Percentiles rank a stretch among this genome's conserved stretches.
Conservation (phyloP, 2,329 filamentous ascomycete genomes). For the Beauveria brongniartii region DNA sequence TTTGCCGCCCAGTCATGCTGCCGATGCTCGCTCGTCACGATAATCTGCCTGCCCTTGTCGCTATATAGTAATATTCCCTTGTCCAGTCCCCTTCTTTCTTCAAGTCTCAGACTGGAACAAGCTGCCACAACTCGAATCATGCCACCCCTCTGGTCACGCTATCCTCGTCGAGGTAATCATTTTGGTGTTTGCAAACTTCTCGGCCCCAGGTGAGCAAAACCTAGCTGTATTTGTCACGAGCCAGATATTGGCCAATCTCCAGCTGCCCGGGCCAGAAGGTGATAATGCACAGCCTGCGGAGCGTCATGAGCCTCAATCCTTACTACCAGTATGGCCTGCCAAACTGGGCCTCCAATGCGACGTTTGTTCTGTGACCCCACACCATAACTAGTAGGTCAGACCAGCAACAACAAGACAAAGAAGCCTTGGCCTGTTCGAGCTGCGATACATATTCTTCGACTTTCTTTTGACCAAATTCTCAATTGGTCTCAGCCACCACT, state of each 20-base stretch:
- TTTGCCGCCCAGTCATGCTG: slow-evolving; percentile 4
- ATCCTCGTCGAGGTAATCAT: background rate
- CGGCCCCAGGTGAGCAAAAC: background rate
- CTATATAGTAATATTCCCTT: background rate
- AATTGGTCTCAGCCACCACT: background rate
- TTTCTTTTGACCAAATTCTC: background rate
- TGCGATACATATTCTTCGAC: background rate
- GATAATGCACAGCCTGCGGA: background rate
- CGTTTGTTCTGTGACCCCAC: background rate
- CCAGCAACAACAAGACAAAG: background rate
- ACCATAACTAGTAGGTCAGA: background rate
- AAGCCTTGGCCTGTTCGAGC: background rate
- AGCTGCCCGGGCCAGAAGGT: slow-evolving; percentile 3
- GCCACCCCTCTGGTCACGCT: background rate
- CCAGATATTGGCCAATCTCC: background rate
- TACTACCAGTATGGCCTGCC: background rate
- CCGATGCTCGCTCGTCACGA: background rate
- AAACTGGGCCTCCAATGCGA: background rate
- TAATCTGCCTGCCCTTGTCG: background rate
- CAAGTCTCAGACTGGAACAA: background rate
- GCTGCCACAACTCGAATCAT: background rate
- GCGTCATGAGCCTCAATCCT: background rate
- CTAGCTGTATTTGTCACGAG: background rate
- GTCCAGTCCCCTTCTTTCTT: background rate
- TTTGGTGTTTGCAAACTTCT: background rate